Conservation (phyloP, 2,329 filamentous ascomycete species). For the Orbilia quercus region DNA sequence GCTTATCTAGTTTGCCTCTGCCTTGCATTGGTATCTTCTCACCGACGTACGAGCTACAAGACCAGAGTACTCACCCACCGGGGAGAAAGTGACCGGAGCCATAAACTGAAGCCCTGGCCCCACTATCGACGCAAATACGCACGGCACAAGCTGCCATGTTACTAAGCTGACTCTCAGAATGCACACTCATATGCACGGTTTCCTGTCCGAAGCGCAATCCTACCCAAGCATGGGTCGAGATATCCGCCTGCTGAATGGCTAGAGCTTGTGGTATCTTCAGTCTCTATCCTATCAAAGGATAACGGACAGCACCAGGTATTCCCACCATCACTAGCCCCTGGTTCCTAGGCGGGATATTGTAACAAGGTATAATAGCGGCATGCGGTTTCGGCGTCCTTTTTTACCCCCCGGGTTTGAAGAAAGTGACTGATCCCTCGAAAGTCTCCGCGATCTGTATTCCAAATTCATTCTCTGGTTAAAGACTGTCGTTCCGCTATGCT, state of each 20-base stretch:
- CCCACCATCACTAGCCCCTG: too few species aligned
- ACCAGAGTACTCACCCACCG: too few species aligned
- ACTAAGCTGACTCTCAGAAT: not conserved
- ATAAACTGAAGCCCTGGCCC: not conserved
- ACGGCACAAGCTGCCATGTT: constrained; percentile 5
- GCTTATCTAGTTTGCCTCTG: too few species aligned
- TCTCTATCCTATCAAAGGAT: constrained; percentile 7
- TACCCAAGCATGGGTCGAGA: not conserved
- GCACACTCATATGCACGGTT: not conserved
- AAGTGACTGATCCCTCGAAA: constrained; percentile 3
- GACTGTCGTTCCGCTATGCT: not conserved
- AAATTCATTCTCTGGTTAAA: constrained; percentile 8
- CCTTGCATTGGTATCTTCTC: too few species aligned
- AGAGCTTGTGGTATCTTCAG: not conserved
- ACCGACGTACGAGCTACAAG: too few species aligned
- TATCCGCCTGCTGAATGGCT: not conserved
- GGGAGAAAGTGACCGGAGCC: too few species aligned
- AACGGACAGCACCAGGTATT: not conserved
- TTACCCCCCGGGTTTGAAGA: not conserved
- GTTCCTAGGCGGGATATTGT: too few species aligned
- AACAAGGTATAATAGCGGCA: not conserved
- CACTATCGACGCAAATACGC: not conserved
- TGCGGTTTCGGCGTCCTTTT: not conserved
- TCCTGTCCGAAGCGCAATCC: constrained; percentile 24
- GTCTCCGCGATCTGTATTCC: constrained; percentile 2